These are phyloP conservation scores for Calonectria hongkongensis DNA, from an alignment of 2,329 filamentous ascomycete species.

Conservation along the genomic window DNA sequence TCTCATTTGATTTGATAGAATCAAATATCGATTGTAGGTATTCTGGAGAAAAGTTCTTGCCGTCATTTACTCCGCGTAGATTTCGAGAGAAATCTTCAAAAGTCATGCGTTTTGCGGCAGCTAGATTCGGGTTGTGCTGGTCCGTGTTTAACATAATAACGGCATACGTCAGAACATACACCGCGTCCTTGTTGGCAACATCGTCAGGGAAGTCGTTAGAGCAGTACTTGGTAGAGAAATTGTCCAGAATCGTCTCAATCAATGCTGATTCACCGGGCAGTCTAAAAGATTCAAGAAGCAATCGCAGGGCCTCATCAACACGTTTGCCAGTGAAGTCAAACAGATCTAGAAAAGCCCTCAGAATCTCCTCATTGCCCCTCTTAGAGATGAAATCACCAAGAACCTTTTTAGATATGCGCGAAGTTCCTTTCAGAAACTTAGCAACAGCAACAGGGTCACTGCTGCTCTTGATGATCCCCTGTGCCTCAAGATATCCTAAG, in stretches of 20 bases:
- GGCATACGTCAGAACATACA: slow-evolving; percentile 94
- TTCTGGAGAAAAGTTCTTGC: slow-evolving; percentile 87
- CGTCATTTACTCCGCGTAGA: slow-evolving; percentile 90
- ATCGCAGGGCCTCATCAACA: slow-evolving; percentile 91
- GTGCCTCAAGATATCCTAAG: slow-evolving; percentile 87
- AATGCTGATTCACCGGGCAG: slow-evolving; percentile 94
- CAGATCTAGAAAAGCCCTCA: slow-evolving; percentile 88
- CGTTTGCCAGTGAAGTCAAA: slow-evolving; percentile 92
- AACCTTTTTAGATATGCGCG: slow-evolving; percentile 90
- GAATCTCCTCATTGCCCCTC: slow-evolving; percentile 87
- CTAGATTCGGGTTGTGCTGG: slow-evolving; percentile 95
- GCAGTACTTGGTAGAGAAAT: slow-evolving; percentile 91
- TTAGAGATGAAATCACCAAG: slow-evolving; percentile 97
- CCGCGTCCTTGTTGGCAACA: slow-evolving; percentile 89
- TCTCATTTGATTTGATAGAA: slow-evolving; percentile 93
- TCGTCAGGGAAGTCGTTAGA: slow-evolving; percentile 80
- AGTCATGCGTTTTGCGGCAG: slow-evolving; percentile 86
- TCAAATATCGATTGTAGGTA: slow-evolving; percentile 92
- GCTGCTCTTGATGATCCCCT: slow-evolving; percentile 88
- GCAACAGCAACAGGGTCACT: slow-evolving; percentile 86
- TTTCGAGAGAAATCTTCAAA: slow-evolving; percentile 89
- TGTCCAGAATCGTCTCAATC: slow-evolving; percentile 93
- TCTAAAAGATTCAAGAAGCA: slow-evolving; percentile 93
- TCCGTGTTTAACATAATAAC: slow-evolving; percentile 99
- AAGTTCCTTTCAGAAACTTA: slow-evolving; percentile 90